Evolutionary conservation across 2,329 filamentous ascomycete genomes (phyloP).

Genomic region (Monascus ruber): DNA sequence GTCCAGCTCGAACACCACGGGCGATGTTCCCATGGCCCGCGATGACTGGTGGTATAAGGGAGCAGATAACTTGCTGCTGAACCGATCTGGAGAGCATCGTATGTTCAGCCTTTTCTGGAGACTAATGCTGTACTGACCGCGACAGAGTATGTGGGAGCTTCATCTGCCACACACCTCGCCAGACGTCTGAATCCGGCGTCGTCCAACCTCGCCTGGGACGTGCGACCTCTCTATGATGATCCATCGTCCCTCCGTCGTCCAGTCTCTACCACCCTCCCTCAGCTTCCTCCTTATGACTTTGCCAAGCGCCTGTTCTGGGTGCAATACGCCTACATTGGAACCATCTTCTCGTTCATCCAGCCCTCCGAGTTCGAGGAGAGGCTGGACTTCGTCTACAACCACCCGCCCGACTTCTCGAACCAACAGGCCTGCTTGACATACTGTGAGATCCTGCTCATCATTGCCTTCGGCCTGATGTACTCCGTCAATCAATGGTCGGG

Average conservation of each 20-base stretch:
- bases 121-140: background rate
- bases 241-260: slow-evolving; percentile 19
- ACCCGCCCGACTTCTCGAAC: slow-evolving; percentile 32
- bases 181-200: slow-evolving; percentile 23
- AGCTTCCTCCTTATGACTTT: slow-evolving; percentile 40
- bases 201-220: slow-evolving; percentile 24
- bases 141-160: slow-evolving; percentile 23
- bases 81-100: slow-evolving; percentile 26
- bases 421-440: slow-evolving; percentile 39
- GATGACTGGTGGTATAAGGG: slow-evolving; percentile 32
- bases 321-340: slow-evolving; percentile 47
- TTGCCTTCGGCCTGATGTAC: slow-evolving; percentile 47
- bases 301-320: slow-evolving; percentile 41
- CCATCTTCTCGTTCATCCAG: slow-evolving; percentile 45
- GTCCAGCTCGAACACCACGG: slow-evolving; percentile 2
- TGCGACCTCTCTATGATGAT: slow-evolving; percentile 24
- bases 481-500: slow-evolving; percentile 46
- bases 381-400: slow-evolving; percentile 34
- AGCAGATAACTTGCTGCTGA: slow-evolving; percentile 23
- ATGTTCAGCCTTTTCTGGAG: slow-evolving; percentile 1
- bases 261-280: slow-evolving; percentile 17
- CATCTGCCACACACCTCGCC: slow-evolving; percentile 24
- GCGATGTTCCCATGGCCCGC: slow-evolving; percentile 15
- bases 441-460: slow-evolving; percentile 42
- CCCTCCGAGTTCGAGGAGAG: slow-evolving; percentile 37